These are phyloP conservation scores for Globisporangium abappressorium DNA, from an alignment of 352 stramenopile genomes.

Conservation along the genomic window DNA sequence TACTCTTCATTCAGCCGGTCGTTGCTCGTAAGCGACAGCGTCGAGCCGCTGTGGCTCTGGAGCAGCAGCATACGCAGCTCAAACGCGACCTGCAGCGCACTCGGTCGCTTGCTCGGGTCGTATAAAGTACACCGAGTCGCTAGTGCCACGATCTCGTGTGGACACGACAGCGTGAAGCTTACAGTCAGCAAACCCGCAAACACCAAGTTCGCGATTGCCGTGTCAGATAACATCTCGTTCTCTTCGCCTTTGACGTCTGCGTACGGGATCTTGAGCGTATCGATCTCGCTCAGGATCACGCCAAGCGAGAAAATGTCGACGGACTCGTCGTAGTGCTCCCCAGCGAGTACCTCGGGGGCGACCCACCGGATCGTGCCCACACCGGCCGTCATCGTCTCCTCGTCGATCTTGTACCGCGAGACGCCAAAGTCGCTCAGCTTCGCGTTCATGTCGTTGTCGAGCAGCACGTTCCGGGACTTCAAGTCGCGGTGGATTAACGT, in stretches of 20 bases:
- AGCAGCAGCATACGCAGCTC: constrained; percentile 19
- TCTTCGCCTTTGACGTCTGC: constrained; percentile 9
- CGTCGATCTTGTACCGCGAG: constrained; percentile 12
- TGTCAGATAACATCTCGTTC: constrained; percentile 14
- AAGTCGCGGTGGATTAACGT: constrained; percentile 12
- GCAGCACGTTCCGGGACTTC: constrained; percentile 14
- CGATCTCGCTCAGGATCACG: constrained; percentile 23
- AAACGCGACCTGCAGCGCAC: constrained; percentile 21
- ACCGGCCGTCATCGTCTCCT: constrained; percentile 21
- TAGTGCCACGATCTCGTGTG: constrained; percentile 20
- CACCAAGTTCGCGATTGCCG: constrained; percentile 22
- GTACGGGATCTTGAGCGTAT: constrained; percentile 16
- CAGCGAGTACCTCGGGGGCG: constrained; percentile 20
- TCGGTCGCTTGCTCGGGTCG: constrained; percentile 20
- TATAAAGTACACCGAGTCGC: constrained; percentile 23
- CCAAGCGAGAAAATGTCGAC: constrained; percentile 25
- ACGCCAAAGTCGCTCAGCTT: constrained; percentile 19
- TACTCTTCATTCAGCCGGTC: neutral
- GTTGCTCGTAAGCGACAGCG: neutral
- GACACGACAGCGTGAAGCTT: constrained; percentile 25
- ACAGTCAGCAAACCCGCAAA: constrained; percentile 15
- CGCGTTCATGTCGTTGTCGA: constrained; percentile 6
- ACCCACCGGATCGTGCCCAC: constrained; percentile 22
- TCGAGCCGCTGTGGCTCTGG: neutral
- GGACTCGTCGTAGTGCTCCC: constrained; percentile 19